phyloP scores from a whole-genome alignment of 2,329 filamentous ascomycete species.

The Calonectria ilicicola region DNA sequence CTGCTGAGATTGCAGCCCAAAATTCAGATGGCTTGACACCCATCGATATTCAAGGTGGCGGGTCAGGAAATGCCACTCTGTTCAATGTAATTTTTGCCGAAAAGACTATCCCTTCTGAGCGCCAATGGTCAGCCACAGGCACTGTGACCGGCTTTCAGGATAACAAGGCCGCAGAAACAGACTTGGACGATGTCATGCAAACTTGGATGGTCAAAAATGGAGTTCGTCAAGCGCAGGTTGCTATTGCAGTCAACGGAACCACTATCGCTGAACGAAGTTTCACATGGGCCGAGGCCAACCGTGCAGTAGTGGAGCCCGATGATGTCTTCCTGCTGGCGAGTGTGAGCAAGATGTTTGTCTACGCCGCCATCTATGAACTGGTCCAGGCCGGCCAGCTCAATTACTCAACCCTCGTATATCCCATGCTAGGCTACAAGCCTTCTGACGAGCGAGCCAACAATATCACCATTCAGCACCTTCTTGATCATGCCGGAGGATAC shows the following conservation, averaged over 20 bases:
- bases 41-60: constrained; percentile 29
- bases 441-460: constrained; percentile 12
- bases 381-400: not conserved
- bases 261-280: constrained; percentile 25
- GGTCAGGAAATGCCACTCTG: not conserved
- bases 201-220: constrained; percentile 30
- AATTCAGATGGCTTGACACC: not conserved
- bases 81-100: constrained; percentile 32
- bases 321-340: constrained; percentile 33
- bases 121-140: constrained; percentile 20
- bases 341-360: constrained; percentile 31
- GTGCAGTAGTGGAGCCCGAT: constrained; percentile 16
- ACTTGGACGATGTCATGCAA: constrained; percentile 17
- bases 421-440: constrained; percentile 25
- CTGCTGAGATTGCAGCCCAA: not conserved
- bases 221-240: constrained; percentile 32
- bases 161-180: not conserved
- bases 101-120: not conserved
- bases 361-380: constrained; percentile 24
- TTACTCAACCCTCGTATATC: constrained; percentile 23
- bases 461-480: constrained; percentile 32
- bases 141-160: not conserved
- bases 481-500: constrained; percentile 29
- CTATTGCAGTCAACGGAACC: constrained; percentile 11
- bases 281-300: constrained; percentile 33